Base-by-base conservation (phyloP, 2,329 filamentous ascomycete species). In the Allantophomopsis lycopodina region DNA sequence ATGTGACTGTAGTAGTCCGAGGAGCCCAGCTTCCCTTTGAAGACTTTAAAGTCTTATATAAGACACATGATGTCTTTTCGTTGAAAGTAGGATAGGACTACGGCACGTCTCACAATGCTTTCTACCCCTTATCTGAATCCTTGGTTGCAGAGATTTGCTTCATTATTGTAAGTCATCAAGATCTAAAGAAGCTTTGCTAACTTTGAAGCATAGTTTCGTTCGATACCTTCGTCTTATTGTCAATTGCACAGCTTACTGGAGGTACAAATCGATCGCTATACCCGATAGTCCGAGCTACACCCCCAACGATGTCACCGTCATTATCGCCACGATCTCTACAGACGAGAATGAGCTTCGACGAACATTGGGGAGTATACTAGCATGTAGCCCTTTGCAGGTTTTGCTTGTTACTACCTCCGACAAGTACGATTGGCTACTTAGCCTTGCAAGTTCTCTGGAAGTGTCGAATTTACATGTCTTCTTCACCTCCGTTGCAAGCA, bases 151-250 rank as follows among this genome's bases (percentile, higher is more conserved):
- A 20, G 18, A 20, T 20, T 20, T 20, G 18, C 18, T 20, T 20
- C 18, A 20, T 20, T 20, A 7, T 20, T 20, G 18, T 20, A 20
- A 20, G 18, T 20, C 18, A 20, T 20, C 18, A 20, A 20, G 18
- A 20, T 7, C 18, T 20, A 7, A 20, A 20, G 18, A 7, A 20
- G 18, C 18, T 20, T 20, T 20, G 18, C 18, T 20, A 20, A 20
- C 18, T 20, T 20, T 20, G 18, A 20, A 20, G 18, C 50, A 40
- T 55, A 94, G 88, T 76, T 55, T 89, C 44, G 86, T 93, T 68
- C 82, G 89, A 50, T 94, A 95, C 63, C 54, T 86, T 45, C 83
- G 89, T 48, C 71, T 94, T 49, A 67, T 94, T 51, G 79, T 94
- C 50, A 91, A 95, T 57, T 76, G 84, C 52, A 65, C 83, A 51